Conservation (phyloP, 1,284 basidiomycete genomes). For the Anthracocystis setariae region DNA sequence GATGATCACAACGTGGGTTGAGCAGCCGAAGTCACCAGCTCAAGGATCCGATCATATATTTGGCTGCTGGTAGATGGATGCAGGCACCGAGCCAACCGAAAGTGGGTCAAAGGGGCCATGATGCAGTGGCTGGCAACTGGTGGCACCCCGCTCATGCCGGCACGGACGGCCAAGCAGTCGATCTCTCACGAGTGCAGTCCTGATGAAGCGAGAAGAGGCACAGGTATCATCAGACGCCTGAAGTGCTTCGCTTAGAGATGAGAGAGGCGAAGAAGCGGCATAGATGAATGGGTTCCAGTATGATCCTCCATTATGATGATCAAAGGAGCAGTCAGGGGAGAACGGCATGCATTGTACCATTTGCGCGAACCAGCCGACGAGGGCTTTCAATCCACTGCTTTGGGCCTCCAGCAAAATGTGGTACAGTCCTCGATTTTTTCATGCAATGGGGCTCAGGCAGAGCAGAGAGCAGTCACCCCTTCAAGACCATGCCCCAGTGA, state of each 20-base stretch:
- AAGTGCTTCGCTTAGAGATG: no score
- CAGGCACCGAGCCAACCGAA: conserved; percentile 6
- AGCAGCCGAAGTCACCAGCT: not conserved
- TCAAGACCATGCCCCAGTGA: no score
- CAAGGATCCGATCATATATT: not conserved
- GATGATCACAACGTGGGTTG: conserved; percentile 6
- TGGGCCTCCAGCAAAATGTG: no score
- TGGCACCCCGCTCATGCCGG: conserved; percentile 1
- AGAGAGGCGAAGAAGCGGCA: no score
- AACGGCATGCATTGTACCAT: conserved; percentile 9
- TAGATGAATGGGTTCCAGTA: no score
- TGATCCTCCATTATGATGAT: not conserved
- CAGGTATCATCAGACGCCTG: no score
- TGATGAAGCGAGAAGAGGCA: no score
- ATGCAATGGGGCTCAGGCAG: no score
- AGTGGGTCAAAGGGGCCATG: conserved; percentile 3
- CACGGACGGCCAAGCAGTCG: not conserved
- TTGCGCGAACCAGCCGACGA: conserved; percentile 11
- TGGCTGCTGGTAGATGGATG: conserved; percentile 2
- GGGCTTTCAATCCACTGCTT: no score
- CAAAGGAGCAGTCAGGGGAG: conserved; percentile 4
- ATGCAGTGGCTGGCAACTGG: conserved; percentile 7
- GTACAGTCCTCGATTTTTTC: no score
- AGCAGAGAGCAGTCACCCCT: not conserved
- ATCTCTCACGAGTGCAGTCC: not conserved